Evolutionary conservation across 1,139 yeast species (phyloP).

Genomic region (Hyphopichia fennica): DNA sequence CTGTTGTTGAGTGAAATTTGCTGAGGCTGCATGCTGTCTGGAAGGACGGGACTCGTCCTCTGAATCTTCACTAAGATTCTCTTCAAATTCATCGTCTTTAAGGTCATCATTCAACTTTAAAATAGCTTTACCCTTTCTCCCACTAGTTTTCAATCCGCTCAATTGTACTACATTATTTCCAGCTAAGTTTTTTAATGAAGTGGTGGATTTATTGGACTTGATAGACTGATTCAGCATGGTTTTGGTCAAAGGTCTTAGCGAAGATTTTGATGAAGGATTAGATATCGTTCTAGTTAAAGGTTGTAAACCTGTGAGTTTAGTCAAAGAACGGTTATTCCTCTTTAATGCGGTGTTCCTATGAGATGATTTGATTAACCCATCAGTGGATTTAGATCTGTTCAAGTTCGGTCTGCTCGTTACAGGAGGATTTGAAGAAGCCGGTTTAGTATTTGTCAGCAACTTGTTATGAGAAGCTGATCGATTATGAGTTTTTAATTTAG

Average conservation of each 20-base stretch:
- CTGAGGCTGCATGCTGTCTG: not conserved
- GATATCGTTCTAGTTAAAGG: slow-evolving; percentile 42
- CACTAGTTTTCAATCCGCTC: slow-evolving; percentile 39
- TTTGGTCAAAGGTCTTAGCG: slow-evolving; percentile 40
- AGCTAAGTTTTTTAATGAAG: slow-evolving; percentile 35
- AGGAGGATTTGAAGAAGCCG: slow-evolving; percentile 13
- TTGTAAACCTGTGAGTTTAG: slow-evolving; percentile 37
- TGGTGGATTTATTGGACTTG: slow-evolving; percentile 32
- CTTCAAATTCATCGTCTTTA: slow-evolving; percentile 30
- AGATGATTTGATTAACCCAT: slow-evolving; percentile 31
- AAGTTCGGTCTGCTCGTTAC: slow-evolving; percentile 29
- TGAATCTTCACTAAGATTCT: slow-evolving; percentile 15
- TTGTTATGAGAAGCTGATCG: slow-evolving; percentile 40
- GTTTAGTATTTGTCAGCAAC: slow-evolving; percentile 12
- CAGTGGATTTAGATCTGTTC: slow-evolving; percentile 45
- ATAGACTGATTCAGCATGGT: slow-evolving; percentile 33
- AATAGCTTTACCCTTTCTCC: slow-evolving; percentile 42
- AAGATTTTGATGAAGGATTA: slow-evolving; percentile 23
- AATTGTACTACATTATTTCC: slow-evolving; percentile 6
- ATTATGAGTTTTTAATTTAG: slow-evolving; percentile 20
- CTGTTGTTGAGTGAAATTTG: not conserved
- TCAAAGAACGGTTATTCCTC: slow-evolving; percentile 37
- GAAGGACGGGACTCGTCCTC: slow-evolving; percentile 9
- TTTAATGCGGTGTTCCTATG: slow-evolving; percentile 25
- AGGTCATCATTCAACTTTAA: slow-evolving; percentile 35